Evolutionary conservation across 345 rosid genomes (phyloP).

Genomic region (Ricinus communis): DNA sequence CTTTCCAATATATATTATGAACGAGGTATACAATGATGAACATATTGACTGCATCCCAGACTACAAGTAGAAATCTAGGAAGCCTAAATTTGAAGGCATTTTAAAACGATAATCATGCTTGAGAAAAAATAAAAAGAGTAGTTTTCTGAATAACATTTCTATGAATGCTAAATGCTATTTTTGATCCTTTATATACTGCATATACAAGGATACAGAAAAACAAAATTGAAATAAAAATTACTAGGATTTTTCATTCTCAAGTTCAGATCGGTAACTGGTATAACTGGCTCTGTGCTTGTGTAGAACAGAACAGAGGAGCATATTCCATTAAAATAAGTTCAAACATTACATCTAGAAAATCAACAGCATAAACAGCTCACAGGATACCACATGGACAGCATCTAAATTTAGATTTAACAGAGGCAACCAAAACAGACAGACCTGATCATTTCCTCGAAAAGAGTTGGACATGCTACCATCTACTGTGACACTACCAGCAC

Average conservation of each 20-base stretch:
- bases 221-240: too few species aligned
- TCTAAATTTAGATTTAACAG: too few species aligned
- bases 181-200: not conserved
- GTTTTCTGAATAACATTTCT: not conserved
- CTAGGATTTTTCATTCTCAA: not conserved
- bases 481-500: slow-evolving; percentile 58
- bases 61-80: not conserved
- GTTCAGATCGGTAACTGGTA: not conserved
- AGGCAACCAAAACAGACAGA: slow-evolving; percentile 36
- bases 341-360: not conserved
- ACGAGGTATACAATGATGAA: too few species aligned
- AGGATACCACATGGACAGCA: not conserved
- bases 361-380: not conserved
- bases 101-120: not conserved
- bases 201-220: not conserved
- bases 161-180: not conserved
- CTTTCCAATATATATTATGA: slow-evolving; percentile 5
- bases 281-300: not conserved
- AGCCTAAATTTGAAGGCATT: not conserved
- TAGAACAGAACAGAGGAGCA: too few species aligned
- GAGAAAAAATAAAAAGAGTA: not conserved
- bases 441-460: slow-evolving; percentile 97
- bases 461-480: slow-evolving; percentile 93
- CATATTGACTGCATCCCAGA: too few species aligned
- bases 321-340: not conserved